Evolutionary conservation across 257 asterid species (phyloP).

Genomic region (Nicotiana noctiflora): DNA sequence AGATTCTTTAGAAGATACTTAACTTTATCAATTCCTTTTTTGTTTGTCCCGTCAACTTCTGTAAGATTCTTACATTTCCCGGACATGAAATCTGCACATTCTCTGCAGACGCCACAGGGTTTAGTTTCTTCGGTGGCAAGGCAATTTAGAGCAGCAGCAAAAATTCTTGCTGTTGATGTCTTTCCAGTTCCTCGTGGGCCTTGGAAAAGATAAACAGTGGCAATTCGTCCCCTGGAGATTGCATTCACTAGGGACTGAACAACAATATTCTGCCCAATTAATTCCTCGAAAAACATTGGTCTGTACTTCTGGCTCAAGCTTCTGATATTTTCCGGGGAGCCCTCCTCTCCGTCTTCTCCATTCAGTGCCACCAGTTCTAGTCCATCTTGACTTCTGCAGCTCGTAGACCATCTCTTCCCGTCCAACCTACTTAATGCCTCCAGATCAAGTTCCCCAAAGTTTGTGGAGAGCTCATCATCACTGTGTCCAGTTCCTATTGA

Average conservation of each 20-base stretch:
- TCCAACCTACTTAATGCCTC: conserved; percentile 83
- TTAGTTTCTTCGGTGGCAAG: conserved; percentile 66
- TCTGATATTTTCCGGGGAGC: conserved; percentile 57
- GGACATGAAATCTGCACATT: conserved; percentile 62
- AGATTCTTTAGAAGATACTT: conserved; percentile 51
- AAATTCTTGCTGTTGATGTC: conserved; percentile 76
- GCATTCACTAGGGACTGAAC: conserved; percentile 69
- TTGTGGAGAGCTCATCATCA: conserved; percentile 72
- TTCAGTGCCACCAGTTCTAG: conserved; percentile 43
- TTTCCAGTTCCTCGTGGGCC: conserved; percentile 99
- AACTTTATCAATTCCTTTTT: conserved; percentile 51
- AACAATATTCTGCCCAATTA: conserved; percentile 79
- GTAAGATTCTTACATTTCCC: conserved; percentile 52
- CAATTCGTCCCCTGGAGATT: conserved; percentile 57
- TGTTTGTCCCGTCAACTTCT: conserved; percentile 77
- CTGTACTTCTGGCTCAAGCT: conserved; percentile 81
- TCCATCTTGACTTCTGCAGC: conserved; percentile 78
- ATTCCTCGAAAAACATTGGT: conserved; percentile 81
- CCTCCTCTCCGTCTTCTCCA: conserved; percentile 43
- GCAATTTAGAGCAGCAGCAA: conserved; percentile 88
- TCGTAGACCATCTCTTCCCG: conserved; percentile 82
- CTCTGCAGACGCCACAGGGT: conserved; percentile 93
- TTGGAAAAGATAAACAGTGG: conserved; percentile 85
- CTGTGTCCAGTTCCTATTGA: conserved; percentile 53
- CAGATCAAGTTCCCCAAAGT: conserved; percentile 70